phyloP scores from a whole-genome alignment of 768 basidiomycete species.

The Russula virescens region DNA sequence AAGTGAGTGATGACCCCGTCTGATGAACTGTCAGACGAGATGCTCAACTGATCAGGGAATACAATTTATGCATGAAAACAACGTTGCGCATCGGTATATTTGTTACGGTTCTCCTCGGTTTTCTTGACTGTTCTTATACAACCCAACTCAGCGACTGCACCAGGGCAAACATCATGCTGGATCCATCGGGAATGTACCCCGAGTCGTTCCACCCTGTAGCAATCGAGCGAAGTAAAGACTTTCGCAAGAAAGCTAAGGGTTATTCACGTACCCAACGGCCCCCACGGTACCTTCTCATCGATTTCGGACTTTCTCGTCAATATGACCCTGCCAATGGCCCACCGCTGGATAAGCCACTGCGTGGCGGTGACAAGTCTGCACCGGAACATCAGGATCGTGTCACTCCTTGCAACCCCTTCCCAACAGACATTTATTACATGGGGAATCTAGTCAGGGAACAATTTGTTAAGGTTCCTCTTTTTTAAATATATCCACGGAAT shows the following conservation, averaged over 20 bases:
- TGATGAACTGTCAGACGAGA: no score
- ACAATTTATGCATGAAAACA: constrained; percentile 23
- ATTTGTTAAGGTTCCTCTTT: no score
- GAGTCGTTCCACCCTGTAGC: constrained; percentile 29
- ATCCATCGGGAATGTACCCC: constrained; percentile 28
- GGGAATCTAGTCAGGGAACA: constrained; percentile 26
- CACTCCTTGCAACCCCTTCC: constrained; percentile 29
- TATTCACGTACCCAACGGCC: constrained; percentile 31
- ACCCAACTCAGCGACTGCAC: constrained; percentile 3
- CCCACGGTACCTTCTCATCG: constrained; percentile 33
- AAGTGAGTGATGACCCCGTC: constrained; percentile 8
- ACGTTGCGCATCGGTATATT: constrained; percentile 28
- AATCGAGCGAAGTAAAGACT: constrained; percentile 23
- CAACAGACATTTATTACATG: constrained; percentile 33
- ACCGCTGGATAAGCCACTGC: constrained; percentile 29
- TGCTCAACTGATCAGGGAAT: constrained; percentile 20
- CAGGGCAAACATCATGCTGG: constrained; percentile 26
- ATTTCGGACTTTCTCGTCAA: constrained; percentile 33
- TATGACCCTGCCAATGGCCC: constrained; percentile 28
- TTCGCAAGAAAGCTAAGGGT: constrained; percentile 24
- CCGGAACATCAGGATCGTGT: constrained; percentile 28
- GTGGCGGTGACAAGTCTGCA: constrained; percentile 38
- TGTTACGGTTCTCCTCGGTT: neutral
- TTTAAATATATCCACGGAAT: no score
- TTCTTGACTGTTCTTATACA: neutral